A percentile compares a stretch with the other conserved stretches of the same genome.
phyloP scores from a whole-genome alignment of 2,329 filamentous ascomycete species.

The Cylindrodendrum hubeiense region DNA sequence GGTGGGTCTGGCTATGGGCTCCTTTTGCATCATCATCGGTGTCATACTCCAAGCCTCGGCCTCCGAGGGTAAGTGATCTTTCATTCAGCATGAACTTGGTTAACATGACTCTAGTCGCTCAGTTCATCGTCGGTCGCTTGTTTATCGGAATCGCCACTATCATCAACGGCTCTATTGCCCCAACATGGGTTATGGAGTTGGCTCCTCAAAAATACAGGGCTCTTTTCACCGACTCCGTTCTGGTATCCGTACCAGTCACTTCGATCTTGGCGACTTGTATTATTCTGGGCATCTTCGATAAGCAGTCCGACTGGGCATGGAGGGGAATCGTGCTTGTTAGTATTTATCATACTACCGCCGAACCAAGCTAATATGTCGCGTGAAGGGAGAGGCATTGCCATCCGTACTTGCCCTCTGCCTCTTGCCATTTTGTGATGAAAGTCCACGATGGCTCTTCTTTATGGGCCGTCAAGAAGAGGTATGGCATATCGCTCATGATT shows the following conservation, averaged over 20 bases:
- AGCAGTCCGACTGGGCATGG: slow-evolving; percentile 24
- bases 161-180: slow-evolving; percentile 22
- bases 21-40: slow-evolving; percentile 23
- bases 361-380: not conserved
- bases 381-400: slow-evolving; percentile 22
- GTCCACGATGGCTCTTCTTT: slow-evolving; percentile 19
- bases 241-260: slow-evolving; percentile 19
- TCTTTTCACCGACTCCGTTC: slow-evolving; percentile 16
- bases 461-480: slow-evolving; percentile 16
- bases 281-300: slow-evolving; percentile 19
- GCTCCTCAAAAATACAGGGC: slow-evolving; percentile 16
- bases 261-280: slow-evolving; percentile 19
- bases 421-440: slow-evolving; percentile 18
- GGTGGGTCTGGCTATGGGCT: slow-evolving; percentile 13
- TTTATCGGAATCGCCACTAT: slow-evolving; percentile 21
- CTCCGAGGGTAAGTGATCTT: not conserved
- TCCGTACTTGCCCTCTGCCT: slow-evolving; percentile 18
- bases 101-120: slow-evolving; percentile 7
- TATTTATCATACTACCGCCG: not conserved
- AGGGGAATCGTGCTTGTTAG: slow-evolving; percentile 25
- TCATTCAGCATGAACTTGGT: not conserved
- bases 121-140: slow-evolving; percentile 21
- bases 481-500: not conserved
- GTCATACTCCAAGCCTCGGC: slow-evolving; percentile 20
- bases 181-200: slow-evolving; percentile 25